A percentile compares a stretch with the other conserved stretches of the same genome.
Evolutionary conservation across 2,329 filamentous ascomycete species (phyloP).

Genomic region (Bisporella sp.): DNA sequence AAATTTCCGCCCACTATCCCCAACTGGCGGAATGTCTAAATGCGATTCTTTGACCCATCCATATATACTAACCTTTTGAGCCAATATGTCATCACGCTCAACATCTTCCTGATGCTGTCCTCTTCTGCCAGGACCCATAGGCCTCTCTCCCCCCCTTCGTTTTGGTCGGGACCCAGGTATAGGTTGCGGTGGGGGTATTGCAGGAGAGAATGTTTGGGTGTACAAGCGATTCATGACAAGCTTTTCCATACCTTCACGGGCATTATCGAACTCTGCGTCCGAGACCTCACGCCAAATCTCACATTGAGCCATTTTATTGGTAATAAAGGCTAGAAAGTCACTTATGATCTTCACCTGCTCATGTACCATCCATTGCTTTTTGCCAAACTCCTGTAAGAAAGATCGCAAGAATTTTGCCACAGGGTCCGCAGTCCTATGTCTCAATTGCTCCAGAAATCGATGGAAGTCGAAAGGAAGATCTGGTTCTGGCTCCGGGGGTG

Average conservation of each 20-base stretch:
- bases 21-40: slow-evolving; percentile 80
- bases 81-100: slow-evolving; percentile 89
- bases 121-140: slow-evolving; percentile 72
- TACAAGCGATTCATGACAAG: slow-evolving; percentile 98
- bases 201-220: slow-evolving; percentile 90
- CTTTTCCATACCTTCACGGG: slow-evolving; percentile 98
- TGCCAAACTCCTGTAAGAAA: slow-evolving; percentile 89
- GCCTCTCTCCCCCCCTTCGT: slow-evolving; percentile 59
- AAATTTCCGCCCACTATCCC: slow-evolving; percentile 82
- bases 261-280: slow-evolving; percentile 96
- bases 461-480: slow-evolving; percentile 96
- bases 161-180: slow-evolving; percentile 62
- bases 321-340: slow-evolving; percentile 93
- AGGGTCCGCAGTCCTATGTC: slow-evolving; percentile 95
- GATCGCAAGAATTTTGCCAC: slow-evolving; percentile 94
- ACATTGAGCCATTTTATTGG: slow-evolving; percentile 95
- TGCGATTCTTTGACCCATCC: slow-evolving; percentile 91
- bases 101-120: slow-evolving; percentile 98
- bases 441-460: slow-evolving; percentile 88
- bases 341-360: slow-evolving; percentile 98
- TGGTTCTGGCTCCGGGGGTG: slow-evolving; percentile 66
- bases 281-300: slow-evolving; percentile 96
- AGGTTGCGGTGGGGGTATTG: slow-evolving; percentile 75
- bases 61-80: slow-evolving; percentile 96
- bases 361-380: slow-evolving; percentile 99